Evolutionary conservation across 345 rosid species (phyloP), one percentile per base, ranked within the genome.

Genomic region (Lumnitzera racemosa): DNA sequence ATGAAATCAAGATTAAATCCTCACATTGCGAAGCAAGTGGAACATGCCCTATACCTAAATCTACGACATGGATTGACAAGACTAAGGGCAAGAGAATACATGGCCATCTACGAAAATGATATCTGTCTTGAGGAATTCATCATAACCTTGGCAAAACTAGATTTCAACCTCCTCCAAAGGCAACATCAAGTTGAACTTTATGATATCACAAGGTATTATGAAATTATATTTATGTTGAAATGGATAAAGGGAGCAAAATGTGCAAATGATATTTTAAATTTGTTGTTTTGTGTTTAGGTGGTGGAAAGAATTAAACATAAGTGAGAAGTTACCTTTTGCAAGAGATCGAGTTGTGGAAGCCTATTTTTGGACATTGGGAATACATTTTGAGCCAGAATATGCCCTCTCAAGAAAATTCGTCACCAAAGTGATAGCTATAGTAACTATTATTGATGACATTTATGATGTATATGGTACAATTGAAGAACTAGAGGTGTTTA

Each of bases 371-470:
- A 48, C 36, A 48, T 16, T 63, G 48, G 72, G 66, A 60, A 57
- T 59, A 13, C 55, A 53, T 17, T 57, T 65, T n/a, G 69, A 74
- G 51, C 67, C 72, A 3, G 8, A 70, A 9, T 67, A 29, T 15
- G n/a, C 41, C 1, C 16, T 59, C 4, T 63, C 61, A 2, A 65
- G 83, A 46, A 63, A 11, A 12, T 17, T 72, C 0, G 2, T 64
- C 0, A 63, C 78, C 52, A 70, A 70, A 73, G 63, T 73, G 0
- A 57, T 61, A 16, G 68, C 60, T 3, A 23, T 68, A 41, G 2
- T 49, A 9, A 53, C 71, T 9, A 36, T 36, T 36, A 6, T 36
- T 36, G 43, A 36, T 7, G 43, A 36, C 43, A 36, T 36, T 36
- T 36, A 36, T 36, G 43, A 36, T 36, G 43, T 36, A 36, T 36